A percentile compares a stretch with the other conserved stretches of the same genome.
Evolutionary conservation across 2,329 filamentous ascomycete species (phyloP).

Genomic region (Aspergillus sp.): DNA sequence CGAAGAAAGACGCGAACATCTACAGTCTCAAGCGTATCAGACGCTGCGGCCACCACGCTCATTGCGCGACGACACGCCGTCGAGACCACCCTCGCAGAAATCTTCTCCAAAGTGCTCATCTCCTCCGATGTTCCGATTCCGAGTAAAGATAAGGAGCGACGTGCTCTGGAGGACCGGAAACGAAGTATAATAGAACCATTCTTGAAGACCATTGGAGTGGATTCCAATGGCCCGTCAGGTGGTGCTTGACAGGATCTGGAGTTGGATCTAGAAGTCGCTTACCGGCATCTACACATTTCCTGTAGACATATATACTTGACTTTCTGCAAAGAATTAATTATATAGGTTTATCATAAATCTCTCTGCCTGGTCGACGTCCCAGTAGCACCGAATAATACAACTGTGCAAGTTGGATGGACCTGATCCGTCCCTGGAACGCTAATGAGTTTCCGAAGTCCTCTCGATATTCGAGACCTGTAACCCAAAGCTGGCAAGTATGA

Average conservation of each 20-base stretch:
- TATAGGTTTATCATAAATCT: neutral
- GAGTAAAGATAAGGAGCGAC: conserved; percentile 58
- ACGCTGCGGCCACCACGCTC: conserved; percentile 42
- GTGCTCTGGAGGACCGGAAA: conserved; percentile 61
- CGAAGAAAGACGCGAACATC: conserved; percentile 26
- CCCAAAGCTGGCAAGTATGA: no score
- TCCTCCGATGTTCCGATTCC: conserved; percentile 42
- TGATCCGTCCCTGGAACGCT: no score
- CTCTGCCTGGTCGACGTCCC: neutral
- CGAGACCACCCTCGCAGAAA: conserved; percentile 60
- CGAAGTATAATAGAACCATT: conserved; percentile 69
- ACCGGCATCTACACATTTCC: neutral
- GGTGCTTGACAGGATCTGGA: conserved; percentile 14
- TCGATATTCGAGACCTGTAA: no score
- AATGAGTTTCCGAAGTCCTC: no score
- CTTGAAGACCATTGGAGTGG: conserved; percentile 43
- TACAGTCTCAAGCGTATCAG: conserved; percentile 23
- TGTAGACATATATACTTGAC: neutral
- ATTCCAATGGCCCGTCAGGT: conserved; percentile 33
- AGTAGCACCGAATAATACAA: no score
- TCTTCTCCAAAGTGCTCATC: conserved; percentile 65
- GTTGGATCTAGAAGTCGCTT: neutral
- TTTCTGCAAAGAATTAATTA: neutral
- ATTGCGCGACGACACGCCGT: conserved; percentile 57
- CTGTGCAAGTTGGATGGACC: neutral